phyloP scores from a whole-genome alignment of 306 rosid species.

The Myrica gale region DNA sequence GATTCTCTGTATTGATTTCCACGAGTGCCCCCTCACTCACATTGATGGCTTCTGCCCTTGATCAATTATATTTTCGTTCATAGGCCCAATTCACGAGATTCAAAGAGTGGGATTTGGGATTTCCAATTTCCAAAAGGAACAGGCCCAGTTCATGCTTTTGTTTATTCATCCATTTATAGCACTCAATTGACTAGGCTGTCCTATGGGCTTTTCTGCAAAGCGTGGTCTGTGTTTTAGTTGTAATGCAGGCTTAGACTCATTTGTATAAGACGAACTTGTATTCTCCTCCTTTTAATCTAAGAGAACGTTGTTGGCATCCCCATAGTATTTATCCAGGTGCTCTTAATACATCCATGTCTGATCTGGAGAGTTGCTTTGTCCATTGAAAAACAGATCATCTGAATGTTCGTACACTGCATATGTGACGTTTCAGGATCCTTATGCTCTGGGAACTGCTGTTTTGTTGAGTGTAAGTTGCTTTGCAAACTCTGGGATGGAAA shows the following conservation, averaged over 20 bases:
- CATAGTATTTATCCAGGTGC: background rate
- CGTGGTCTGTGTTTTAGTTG: background rate
- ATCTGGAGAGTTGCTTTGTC: conserved; percentile 20
- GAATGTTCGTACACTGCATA: conserved; percentile 65
- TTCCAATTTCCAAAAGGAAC: background rate
- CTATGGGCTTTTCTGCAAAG: background rate
- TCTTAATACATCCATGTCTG: conserved; percentile 15
- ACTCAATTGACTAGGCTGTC: background rate
- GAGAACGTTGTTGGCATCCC: background rate
- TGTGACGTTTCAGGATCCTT: conserved; percentile 82
- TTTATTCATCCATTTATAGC: conserved; percentile 3
- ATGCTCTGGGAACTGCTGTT: conserved; percentile 85
- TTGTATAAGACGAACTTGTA: background rate
- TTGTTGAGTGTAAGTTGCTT: conserved; percentile 67
- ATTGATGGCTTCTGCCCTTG: conserved; percentile 9
- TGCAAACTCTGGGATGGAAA: background rate
- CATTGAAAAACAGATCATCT: conserved; percentile 50
- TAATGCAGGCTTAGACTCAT: background rate
- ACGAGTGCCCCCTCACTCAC: conserved; percentile 10
- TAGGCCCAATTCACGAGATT: too few relatives aligned
- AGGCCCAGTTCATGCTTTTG: background rate
- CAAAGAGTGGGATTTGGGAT: too few relatives aligned
- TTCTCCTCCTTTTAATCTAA: background rate
- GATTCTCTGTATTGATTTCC: conserved; percentile 2
- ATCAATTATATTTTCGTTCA: background rate